Conservation (phyloP, 106 monocot genomes). For the Acorus gramineus region DNA sequence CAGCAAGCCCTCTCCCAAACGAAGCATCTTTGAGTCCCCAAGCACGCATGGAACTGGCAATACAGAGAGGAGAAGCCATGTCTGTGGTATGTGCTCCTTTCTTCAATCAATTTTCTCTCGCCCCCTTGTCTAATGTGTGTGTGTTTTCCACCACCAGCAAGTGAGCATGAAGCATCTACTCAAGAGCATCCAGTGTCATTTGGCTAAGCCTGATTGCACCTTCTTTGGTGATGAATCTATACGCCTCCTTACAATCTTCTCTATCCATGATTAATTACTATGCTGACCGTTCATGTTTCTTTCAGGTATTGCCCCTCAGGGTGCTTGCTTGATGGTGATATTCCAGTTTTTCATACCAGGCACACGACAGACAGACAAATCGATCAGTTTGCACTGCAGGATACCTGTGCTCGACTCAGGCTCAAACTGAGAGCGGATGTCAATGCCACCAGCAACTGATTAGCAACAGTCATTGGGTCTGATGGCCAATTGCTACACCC, state of each 20-base stretch:
- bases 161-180: constrained; percentile 87
- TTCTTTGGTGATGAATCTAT: constrained; percentile 67
- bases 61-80: constrained; percentile 74
- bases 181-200: constrained; percentile 89
- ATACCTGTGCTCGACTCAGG: constrained; percentile 81
- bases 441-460: too few relatives aligned
- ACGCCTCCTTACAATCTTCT: too few relatives aligned
- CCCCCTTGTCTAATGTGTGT: neutral
- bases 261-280: too few relatives aligned
- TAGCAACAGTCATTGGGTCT: too few relatives aligned
- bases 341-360: constrained; percentile 94
- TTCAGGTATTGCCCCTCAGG: constrained; percentile 69
- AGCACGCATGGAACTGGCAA: constrained; percentile 72
- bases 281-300: neutral
- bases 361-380: constrained; percentile 70
- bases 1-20: constrained; percentile 55
- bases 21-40: constrained; percentile 51
- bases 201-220: constrained; percentile 83
- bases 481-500: too few relatives aligned
- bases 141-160: constrained; percentile 37
- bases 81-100: constrained; percentile 42
- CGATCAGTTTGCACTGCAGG: constrained; percentile 94
- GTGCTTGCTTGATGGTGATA: constrained; percentile 86
- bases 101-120: neutral
- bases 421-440: constrained; percentile 16